These are phyloP conservation scores for Fusarium globosum DNA, from an alignment of 2,329 filamentous ascomycete species.

Conservation along the genomic window DNA sequence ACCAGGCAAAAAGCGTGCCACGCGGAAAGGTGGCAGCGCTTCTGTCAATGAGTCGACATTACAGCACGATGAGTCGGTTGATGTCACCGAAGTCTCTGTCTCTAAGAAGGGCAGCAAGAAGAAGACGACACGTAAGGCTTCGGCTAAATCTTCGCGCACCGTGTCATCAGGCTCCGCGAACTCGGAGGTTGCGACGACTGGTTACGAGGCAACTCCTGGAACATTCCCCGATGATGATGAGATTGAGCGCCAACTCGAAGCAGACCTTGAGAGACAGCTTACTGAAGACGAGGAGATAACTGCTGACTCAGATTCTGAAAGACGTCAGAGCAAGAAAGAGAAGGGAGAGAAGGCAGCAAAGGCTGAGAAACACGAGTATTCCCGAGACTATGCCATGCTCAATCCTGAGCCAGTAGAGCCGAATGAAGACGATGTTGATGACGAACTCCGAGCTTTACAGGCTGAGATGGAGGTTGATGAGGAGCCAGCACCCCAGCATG, in stretches of 20 bases:
- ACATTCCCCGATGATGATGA: conserved; percentile 70
- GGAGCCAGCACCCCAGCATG: conserved; percentile 9
- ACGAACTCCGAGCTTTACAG: conserved; percentile 62
- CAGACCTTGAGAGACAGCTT: conserved; percentile 68
- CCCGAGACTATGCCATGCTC: conserved; percentile 63
- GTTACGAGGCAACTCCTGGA: conserved; percentile 53
- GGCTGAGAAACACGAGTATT: conserved; percentile 44
- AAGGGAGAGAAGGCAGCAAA: conserved; percentile 47
- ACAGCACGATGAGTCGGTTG: conserved; percentile 54
- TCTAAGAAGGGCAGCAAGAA: conserved; percentile 46
- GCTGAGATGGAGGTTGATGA: conserved; percentile 59
- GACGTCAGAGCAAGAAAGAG: conserved; percentile 48
- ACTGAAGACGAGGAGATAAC: conserved; percentile 64
- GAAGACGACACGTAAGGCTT: conserved; percentile 58
- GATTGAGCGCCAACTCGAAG: conserved; percentile 73
- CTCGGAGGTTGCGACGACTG: conserved; percentile 63
- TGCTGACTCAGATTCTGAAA: conserved; percentile 59
- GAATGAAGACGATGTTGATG: conserved; percentile 62
- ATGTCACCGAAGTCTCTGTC: conserved; percentile 52
- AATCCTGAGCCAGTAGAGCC: conserved; percentile 58
- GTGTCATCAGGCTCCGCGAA: conserved; percentile 63
- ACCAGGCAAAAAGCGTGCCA: conserved; percentile 69
- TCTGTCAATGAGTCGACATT: conserved; percentile 53
- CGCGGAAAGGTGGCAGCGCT: conserved; percentile 61
- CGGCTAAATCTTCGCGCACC: conserved; percentile 49